phyloP scores from a whole-genome alignment of 176 grass and related monocot genomes.

The Rhynchospora tenuis region DNA sequence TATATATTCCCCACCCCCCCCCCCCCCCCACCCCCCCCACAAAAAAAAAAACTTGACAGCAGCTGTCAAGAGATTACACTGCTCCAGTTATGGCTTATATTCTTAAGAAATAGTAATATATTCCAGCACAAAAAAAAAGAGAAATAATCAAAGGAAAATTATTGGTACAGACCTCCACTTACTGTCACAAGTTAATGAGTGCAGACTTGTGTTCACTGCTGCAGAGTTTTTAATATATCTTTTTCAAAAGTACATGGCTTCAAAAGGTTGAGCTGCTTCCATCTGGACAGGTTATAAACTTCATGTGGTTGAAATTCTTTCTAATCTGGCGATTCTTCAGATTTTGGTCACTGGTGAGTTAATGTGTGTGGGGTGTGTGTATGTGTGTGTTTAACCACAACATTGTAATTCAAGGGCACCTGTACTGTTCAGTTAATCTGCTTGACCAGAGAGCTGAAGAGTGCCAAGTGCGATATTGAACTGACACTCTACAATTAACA shows the following conservation, averaged over 20 bases:
- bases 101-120: conserved; percentile 1
- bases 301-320: conserved; percentile 99
- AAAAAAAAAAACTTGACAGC: too few relatives aligned
- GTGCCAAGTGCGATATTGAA: not conserved
- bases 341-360: conserved; percentile 88
- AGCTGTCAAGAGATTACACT: not conserved
- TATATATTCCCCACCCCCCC: too few relatives aligned
- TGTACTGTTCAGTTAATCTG: not conserved
- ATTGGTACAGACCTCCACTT: not conserved
- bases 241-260: not conserved
- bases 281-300: conserved; percentile 70
- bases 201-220: not conserved
- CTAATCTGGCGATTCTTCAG: conserved; percentile 98
- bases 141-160: not conserved
- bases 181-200: not conserved
- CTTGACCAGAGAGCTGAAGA: not conserved
- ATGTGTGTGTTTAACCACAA: not conserved
- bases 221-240: not conserved
- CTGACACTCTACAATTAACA: not conserved
- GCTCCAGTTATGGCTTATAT: not conserved
- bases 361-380: not conserved
- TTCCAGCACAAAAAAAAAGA: not conserved
- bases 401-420: not conserved
- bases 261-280: not conserved
- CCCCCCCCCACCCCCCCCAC: too few relatives aligned